Conservation (phyloP, 2,329 filamentous ascomycete species). For the Geoglossum cookeanum region DNA sequence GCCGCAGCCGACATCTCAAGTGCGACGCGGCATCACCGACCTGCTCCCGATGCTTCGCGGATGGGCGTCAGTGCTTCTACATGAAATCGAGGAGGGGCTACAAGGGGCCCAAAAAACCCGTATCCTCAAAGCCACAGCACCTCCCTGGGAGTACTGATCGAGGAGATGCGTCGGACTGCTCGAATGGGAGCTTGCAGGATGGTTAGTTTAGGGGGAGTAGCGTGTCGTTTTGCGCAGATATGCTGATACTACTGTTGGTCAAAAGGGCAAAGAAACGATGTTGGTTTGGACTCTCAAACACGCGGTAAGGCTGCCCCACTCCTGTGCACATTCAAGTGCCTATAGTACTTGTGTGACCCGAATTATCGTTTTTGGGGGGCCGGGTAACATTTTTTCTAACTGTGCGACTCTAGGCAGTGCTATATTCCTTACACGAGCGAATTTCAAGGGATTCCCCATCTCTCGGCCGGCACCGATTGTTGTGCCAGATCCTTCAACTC, state of each 20-base stretch:
- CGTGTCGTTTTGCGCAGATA: neutral
- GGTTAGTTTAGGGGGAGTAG: neutral
- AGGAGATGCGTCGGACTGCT: neutral
- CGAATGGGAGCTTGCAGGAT: neutral
- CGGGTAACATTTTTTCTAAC: neutral
- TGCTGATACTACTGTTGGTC: neutral
- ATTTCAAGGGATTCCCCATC: neutral
- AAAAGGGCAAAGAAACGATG: neutral
- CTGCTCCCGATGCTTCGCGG: constrained; percentile 45
- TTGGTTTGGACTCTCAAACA: neutral
- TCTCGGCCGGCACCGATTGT: neutral
- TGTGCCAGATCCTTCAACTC: neutral
- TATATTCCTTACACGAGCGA: neutral
- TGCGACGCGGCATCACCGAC: constrained; percentile 48
- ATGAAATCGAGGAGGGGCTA: constrained; percentile 58
- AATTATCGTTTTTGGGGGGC: neutral
- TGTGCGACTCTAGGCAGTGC: neutral
- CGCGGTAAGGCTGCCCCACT: neutral
- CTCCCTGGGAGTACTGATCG: neutral
- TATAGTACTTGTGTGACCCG: neutral
- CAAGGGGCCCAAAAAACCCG: constrained; percentile 39
- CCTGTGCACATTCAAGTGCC: neutral
- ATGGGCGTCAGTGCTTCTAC: constrained; percentile 46
- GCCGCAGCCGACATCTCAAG: constrained; percentile 47
- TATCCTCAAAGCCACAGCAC: constrained; percentile 5